Conservation (phyloP, 139 green algal species). For the Chlorella ohadii region DNA sequence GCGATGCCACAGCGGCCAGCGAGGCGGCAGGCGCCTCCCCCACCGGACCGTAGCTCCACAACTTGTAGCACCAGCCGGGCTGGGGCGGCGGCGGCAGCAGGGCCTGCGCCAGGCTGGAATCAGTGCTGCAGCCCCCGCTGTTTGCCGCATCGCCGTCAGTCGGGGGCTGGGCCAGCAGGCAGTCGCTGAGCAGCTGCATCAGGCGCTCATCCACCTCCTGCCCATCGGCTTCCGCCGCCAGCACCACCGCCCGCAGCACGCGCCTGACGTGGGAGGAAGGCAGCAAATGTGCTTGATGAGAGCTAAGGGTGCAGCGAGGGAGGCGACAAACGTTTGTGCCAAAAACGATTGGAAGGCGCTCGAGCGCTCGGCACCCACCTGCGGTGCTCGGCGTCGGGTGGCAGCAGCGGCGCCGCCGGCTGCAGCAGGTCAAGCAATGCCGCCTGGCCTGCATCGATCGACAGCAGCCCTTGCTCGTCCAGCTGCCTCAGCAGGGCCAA, state of each 20-base stretch:
- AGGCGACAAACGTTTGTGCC: too few relatives aligned
- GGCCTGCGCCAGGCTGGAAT: background rate
- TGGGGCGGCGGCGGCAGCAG: background rate
- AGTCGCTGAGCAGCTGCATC: slow-evolving; percentile 24
- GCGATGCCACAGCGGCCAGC: background rate
- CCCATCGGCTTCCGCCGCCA: slow-evolving; percentile 37
- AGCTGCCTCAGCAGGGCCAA: background rate
- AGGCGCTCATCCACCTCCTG: slow-evolving; percentile 30
- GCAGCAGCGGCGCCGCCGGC: background rate
- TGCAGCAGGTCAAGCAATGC: slow-evolving; percentile 10
- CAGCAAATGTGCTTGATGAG: too few relatives aligned
- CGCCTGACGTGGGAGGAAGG: background rate
- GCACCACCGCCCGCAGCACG: slow-evolving; percentile 28
- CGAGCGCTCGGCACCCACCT: background rate
- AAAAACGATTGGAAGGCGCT: too few relatives aligned
- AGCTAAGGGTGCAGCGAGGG: too few relatives aligned
- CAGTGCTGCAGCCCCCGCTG: background rate
- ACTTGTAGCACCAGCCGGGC: slow-evolving; percentile 34
- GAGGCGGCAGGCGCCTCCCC: background rate
- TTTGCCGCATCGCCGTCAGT: background rate
- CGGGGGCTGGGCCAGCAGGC: background rate
- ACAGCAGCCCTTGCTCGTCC: background rate
- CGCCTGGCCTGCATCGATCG: background rate
- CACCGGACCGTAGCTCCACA: slow-evolving; percentile 16
- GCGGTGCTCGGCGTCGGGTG: slow-evolving; percentile 14